Conservation (phyloP, 306 rosid genomes). For the Vachellia collinsii region DNA sequence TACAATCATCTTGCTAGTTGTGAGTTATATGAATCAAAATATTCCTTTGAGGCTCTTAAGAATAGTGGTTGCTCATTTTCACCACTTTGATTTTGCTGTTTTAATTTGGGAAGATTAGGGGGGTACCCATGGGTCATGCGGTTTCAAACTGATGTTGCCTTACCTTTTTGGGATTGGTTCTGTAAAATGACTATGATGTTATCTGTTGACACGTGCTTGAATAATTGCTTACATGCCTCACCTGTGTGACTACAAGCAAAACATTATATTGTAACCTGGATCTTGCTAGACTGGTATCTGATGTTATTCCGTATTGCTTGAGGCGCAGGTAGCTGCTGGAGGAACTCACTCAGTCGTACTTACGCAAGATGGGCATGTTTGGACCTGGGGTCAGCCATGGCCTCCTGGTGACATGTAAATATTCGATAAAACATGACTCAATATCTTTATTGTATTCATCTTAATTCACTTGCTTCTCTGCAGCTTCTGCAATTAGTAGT, state of each 20-base stretch:
- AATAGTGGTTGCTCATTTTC: neutral
- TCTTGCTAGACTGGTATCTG: constrained; percentile 18
- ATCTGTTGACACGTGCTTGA: constrained; percentile 13
- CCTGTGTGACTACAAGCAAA: neutral
- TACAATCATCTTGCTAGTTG: constrained; percentile 7
- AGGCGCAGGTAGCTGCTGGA: constrained; percentile 92
- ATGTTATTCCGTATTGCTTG: constrained; percentile 24
- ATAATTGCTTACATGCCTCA: neutral
- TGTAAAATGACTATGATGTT: constrained; percentile 13
- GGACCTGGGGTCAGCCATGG: constrained; percentile 99
- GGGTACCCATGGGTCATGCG: neutral
- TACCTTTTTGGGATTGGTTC: neutral
- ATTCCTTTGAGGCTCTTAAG: neutral
- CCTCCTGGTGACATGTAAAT: constrained; percentile 98
- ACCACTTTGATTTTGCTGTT: neutral
- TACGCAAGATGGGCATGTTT: constrained; percentile 92
- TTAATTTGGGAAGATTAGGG: neutral
- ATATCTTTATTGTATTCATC: neutral
- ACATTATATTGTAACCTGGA: neutral
- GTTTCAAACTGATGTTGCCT: neutral
- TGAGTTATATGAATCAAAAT: neutral
- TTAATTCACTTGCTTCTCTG: constrained; percentile 19
- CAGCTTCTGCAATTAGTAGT: constrained; percentile 28
- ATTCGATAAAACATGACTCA: constrained; percentile 24
- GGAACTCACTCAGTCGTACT: constrained; percentile 99